Base-by-base conservation (phyloP, 2,329 filamentous ascomycete species). In the Phialophora macrospora region DNA sequence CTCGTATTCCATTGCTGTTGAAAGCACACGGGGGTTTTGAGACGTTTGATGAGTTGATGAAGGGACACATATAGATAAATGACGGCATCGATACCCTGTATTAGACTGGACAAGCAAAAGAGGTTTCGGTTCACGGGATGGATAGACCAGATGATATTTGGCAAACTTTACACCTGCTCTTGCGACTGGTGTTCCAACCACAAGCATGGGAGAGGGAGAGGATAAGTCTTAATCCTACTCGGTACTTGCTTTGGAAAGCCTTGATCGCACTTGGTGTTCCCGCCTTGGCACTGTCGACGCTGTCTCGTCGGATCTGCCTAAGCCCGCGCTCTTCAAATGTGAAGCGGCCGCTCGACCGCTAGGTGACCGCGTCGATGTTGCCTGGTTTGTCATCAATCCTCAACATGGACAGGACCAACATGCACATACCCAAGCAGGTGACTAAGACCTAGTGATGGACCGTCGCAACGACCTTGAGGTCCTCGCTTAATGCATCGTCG, bases 331-430 rank as follows among this genome's bases (percentile, higher is more conserved):
- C 20, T 22, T 22, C 24, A 24, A 20, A 17, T 1, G 41, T 46
- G 41, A 46, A 48, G 44, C 44, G 44, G 44, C 44, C 44, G 44
- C 44, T 48, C 20, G 44, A 20, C 44, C n/a, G n/a, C n/a, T n/a
- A n/a, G n/a, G n/a, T n/a, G n/a, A n/a, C n/a, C 44, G 44, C 44
- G 44, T 22, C 44, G 17, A 20, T n/a, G 20, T 4, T 11, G 17
- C 17, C 2, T n/a, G 3, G 17, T 22, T 48, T 22, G 20, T 48
- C 17, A 48, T 17, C 44, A n/a, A 48, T 22, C 44, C 44, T 20
- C 44, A 8, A 7, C 8, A 48, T 48, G 32, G 9, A 34, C 11
- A 34, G 32, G 32, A 12, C 32, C 32, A 34, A 11, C 9, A 12
- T 34, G 32, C 32, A 34, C 11, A 8, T 32, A 32, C 3, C 24